Conservation (phyloP, 208 protist species). For the Tritrichomonas musculus region DNA sequence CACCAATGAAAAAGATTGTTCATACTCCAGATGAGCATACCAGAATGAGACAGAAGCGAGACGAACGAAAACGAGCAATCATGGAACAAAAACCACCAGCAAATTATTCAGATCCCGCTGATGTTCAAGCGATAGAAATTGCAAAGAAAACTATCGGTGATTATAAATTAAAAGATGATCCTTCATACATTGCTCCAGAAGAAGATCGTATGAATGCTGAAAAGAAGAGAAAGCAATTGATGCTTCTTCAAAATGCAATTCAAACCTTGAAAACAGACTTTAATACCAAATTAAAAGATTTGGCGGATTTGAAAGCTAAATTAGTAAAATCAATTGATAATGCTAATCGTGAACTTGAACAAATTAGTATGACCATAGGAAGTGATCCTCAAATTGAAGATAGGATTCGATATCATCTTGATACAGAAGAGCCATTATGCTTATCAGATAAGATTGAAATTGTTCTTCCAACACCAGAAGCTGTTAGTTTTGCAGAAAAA, state of each 20-base stretch:
- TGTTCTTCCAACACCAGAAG: not conserved
- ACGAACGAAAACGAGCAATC: not conserved
- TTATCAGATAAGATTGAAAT: not conserved
- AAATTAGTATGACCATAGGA: not conserved
- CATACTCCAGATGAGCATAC: slow-evolving; percentile 22
- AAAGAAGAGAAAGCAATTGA: slow-evolving; percentile 77
- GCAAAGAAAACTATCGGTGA: slow-evolving; percentile 75
- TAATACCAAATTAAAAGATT: slow-evolving; percentile 70
- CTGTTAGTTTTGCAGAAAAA: not conserved
- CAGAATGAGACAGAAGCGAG: not conserved
- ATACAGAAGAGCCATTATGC: not conserved
- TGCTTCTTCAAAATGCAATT: slow-evolving; percentile 71
- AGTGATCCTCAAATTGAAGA: slow-evolving; percentile 44
- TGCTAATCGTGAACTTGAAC: not conserved
- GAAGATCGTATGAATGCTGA: slow-evolving; percentile 72
- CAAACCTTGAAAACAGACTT: slow-evolving; percentile 68
- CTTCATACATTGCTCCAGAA: slow-evolving; percentile 68
- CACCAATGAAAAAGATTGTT: slow-evolving; percentile 4
- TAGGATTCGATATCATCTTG: not conserved
- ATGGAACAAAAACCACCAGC: slow-evolving; percentile 62
- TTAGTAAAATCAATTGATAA: slow-evolving; percentile 62
- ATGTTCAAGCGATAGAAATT: slow-evolving; percentile 58
- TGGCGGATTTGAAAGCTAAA: slow-evolving; percentile 71
- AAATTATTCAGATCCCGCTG: slow-evolving; percentile 62
- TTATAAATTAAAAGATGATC: slow-evolving; percentile 73